These are phyloP conservation scores for Chrysoporthe deuterocubensis DNA, from an alignment of 2,329 filamentous ascomycete species.

Conservation along the genomic window DNA sequence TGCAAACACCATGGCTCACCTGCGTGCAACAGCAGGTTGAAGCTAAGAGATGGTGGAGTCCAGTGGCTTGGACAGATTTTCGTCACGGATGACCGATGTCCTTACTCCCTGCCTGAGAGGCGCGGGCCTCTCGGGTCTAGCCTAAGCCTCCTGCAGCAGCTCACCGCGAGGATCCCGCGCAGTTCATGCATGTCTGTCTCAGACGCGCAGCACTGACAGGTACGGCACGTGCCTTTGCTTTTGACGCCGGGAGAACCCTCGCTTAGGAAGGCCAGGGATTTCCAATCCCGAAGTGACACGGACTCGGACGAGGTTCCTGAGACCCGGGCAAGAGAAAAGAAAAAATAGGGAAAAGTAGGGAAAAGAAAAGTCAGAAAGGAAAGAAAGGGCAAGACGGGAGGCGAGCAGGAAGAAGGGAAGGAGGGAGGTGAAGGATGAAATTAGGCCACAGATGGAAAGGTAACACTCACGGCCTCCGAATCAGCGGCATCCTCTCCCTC, in stretches of 20 bases:
- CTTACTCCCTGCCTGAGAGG: neutral
- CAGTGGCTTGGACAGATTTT: neutral
- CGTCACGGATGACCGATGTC: neutral
- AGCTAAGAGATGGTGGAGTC: neutral
- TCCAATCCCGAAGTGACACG: neutral
- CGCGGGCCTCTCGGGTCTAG: neutral
- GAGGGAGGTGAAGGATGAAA: neutral
- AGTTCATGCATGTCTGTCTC: constrained; percentile 15
- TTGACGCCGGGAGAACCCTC: constrained; percentile 1
- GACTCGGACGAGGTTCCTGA: neutral
- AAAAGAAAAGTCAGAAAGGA: neutral
- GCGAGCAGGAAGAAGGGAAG: neutral
- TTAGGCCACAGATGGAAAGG: neutral
- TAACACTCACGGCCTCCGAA: constrained; percentile 54
- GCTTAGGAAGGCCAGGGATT: neutral
- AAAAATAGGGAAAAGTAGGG: neutral
- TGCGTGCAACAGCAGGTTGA: neutral
- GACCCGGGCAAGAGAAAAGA: neutral
- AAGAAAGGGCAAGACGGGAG: neutral
- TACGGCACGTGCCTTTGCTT: neutral
- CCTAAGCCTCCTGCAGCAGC: neutral
- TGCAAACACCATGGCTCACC: neutral
- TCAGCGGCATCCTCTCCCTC: constrained; percentile 56
- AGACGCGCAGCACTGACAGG: constrained; percentile 12
- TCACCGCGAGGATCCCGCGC: constrained; percentile 7